Evolutionary conservation across 176 grass and related monocot genomes (phyloP), one percentile per base, ranked within the genome.

Genomic region (Hsuehochloa calcarea): DNA sequence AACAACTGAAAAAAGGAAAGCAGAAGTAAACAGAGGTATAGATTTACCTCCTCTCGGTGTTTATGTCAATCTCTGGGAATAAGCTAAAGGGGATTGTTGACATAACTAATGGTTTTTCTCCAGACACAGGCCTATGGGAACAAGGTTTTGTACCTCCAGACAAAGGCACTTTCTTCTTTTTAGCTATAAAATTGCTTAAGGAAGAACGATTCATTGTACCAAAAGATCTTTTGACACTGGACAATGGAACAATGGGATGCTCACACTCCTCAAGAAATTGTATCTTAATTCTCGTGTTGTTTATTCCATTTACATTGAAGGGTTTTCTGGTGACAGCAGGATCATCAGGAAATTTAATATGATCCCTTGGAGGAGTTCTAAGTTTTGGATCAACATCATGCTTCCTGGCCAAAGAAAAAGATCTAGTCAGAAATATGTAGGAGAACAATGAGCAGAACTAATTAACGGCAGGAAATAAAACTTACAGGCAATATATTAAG

Each of bases 401-500:
- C 5, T 92, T 88, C 71, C 93, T 94, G 79, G 44, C 6, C 49
- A 92, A 61, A 85, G 27, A 65, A 90, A 46, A 80, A 52, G 9
- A 78, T 69, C 43, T 16, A 77, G 22, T 38, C 71, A 77, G 25
- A 46, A 55, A 84, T 31, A 64, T 65, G 35, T 50, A 59, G 3
- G 17, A 43, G 25, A 43, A 22, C 29, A 84, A 61, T 39, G 22
- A 81, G 31, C 11, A 51, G 12, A 80, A 54, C 41, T 54, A 64
- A 60, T 62, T n/a, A 34, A 64, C 13, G 25, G 37, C 29, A 81
- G 40, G 47, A 75, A 74, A 68, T 6, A 35, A 70, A 83, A 83
- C 88, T 73, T 90, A 94, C 93, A 94, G 16, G 82, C 93, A 92
- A 75, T 90, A 94, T 84, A 94, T 94, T 76, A 94, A 88, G 47